These are phyloP conservation scores for Flaveria robusta DNA, from an alignment of 129 eudicot species.

Conservation along the genomic window DNA sequence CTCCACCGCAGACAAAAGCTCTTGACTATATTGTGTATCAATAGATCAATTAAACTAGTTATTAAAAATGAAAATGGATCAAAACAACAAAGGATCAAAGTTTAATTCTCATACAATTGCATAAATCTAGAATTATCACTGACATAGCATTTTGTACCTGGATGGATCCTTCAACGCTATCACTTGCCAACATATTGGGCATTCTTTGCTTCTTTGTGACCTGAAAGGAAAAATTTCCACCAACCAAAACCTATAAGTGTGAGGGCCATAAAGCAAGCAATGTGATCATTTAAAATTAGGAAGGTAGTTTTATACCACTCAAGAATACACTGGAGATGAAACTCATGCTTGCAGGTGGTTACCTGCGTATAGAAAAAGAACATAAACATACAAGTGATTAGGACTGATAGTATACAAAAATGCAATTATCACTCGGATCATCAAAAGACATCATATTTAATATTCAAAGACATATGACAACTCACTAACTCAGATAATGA, in stretches of 20 bases:
- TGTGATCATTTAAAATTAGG: constrained; percentile 3
- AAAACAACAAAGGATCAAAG: constrained; percentile 9
- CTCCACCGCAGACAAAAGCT: constrained; percentile 59
- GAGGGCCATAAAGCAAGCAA: background rate
- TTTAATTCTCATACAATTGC: constrained; percentile 1
- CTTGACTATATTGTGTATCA: constrained; percentile 51
- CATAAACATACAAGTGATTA: background rate
- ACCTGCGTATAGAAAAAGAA: constrained; percentile 39
- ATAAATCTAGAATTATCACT: background rate
- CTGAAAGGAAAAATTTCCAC: constrained; percentile 22
- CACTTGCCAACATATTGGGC: constrained; percentile 76
- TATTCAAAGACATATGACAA: background rate
- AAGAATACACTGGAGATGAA: constrained; percentile 79
- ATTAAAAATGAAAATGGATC: background rate
- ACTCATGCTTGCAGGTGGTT: constrained; percentile 72
- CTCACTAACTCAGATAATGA: background rate
- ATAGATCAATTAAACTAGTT: background rate
- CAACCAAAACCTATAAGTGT: background rate
- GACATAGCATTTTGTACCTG: constrained; percentile 41
- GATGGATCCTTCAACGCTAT: constrained; percentile 58
- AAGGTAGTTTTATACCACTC: constrained; percentile 52
- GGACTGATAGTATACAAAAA: background rate
- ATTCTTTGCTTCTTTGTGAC: constrained; percentile 71
- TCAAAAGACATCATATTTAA: background rate
- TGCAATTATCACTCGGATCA: constrained; percentile 15